Conservation (phyloP, 495 filamentous ascomycete species). For the Darksidea phi region DNA sequence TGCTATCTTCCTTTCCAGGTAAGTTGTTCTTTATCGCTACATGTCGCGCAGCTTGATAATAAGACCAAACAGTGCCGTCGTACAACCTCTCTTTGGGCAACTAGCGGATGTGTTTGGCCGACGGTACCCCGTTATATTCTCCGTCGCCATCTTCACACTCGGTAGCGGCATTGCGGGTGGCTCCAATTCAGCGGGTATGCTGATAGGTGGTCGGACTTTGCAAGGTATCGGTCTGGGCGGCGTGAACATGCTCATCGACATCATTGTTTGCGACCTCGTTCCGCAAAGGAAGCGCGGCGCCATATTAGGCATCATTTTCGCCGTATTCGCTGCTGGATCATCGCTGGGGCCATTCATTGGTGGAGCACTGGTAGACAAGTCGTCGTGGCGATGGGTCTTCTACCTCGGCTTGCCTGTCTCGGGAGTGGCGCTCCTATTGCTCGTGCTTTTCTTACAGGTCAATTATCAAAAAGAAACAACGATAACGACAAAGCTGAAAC, state of each 20-base stretch:
- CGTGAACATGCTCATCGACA: slow-evolving; percentile 36
- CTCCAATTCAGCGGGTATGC: slow-evolving; percentile 4
- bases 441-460: slow-evolving; percentile 15
- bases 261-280: slow-evolving; percentile 46
- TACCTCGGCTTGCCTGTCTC: slow-evolving; percentile 25
- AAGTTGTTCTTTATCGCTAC: background rate
- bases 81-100: slow-evolving; percentile 27
- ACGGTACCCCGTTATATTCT: slow-evolving; percentile 2
- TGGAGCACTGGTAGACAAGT: slow-evolving; percentile 33
- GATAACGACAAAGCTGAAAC: slow-evolving; percentile 1
- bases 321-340: slow-evolving; percentile 36
- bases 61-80: background rate
- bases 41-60: background rate
- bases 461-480: slow-evolving; percentile 12
- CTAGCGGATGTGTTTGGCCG: slow-evolving; percentile 24
- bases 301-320: slow-evolving; percentile 40
- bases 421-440: slow-evolving; percentile 1
- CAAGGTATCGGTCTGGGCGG: slow-evolving; percentile 30
- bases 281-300: slow-evolving; percentile 43
- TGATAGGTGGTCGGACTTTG: slow-evolving; percentile 30
- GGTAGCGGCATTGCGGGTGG: slow-evolving; percentile 22
- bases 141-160: slow-evolving; percentile 20
- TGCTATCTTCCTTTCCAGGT: slow-evolving; percentile 2
- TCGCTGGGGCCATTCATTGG: slow-evolving; percentile 45
- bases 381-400: slow-evolving; percentile 33